A percentile compares a stretch with the other conserved stretches of the same genome.
Conservation (phyloP, 345 rosid genomes). For the Eucalyptus urophylla region DNA sequence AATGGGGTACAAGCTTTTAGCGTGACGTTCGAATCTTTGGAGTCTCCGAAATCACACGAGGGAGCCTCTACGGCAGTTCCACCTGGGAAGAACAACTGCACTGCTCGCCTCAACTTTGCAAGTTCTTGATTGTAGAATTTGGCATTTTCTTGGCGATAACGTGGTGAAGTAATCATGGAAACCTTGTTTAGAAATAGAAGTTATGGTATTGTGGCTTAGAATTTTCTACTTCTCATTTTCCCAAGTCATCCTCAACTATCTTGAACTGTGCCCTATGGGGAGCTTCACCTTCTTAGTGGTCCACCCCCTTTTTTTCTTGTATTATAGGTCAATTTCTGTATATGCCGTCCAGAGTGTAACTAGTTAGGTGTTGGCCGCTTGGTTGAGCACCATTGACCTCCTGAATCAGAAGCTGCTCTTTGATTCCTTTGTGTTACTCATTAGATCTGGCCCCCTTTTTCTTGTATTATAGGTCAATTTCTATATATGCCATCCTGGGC, state of each 20-base stretch:
- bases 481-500: too few species aligned
- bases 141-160: neutral
- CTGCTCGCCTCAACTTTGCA: too few species aligned
- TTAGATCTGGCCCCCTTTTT: too few species aligned
- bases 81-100: too few species aligned
- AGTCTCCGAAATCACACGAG: too few species aligned
- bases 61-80: too few species aligned
- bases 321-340: neutral
- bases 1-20: accelerated
- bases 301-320: neutral
- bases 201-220: accelerated
- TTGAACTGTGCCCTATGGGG: neutral
- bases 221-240: neutral
- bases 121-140: too few species aligned
- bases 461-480: too few species aligned
- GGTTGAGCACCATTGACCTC: neutral
- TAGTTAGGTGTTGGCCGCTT: neutral
- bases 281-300: neutral
- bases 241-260: neutral
- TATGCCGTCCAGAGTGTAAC: neutral
- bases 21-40: too few species aligned
- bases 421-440: too few species aligned
- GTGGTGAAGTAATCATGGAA: accelerated
- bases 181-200: neutral
- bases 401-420: neutral